Percentiles rank a stretch among this genome's conserved stretches.
These are phyloP conservation scores for Boletus subluridellus DNA, from an alignment of 1,284 basidiomycete genomes.

Conservation along the genomic window DNA sequence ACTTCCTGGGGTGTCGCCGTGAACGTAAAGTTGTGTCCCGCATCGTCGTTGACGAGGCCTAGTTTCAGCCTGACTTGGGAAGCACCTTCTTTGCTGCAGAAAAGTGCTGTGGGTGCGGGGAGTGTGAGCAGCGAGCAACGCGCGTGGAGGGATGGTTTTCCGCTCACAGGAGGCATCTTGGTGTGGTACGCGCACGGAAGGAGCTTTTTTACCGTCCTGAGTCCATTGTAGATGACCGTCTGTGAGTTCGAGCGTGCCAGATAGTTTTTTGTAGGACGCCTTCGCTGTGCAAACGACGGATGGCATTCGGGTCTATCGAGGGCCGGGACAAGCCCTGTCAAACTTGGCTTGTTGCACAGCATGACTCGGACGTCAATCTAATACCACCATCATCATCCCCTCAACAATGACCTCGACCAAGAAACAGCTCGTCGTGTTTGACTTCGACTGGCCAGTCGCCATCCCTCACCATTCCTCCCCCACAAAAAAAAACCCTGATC, in stretches of 20 bases:
- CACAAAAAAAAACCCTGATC: not conserved
- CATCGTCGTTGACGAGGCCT: constrained; percentile 59
- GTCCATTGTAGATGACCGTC: constrained; percentile 69
- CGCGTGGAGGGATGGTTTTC: constrained; percentile 4
- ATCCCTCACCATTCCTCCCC: not conserved
- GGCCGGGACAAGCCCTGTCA: not conserved
- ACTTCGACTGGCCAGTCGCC: constrained; percentile 88
- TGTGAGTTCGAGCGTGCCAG: constrained; percentile 68
- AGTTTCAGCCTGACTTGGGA: constrained; percentile 74
- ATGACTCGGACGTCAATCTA: not conserved
- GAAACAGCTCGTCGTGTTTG: constrained; percentile 87
- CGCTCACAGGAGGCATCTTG: constrained; percentile 61
- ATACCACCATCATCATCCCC: not conserved
- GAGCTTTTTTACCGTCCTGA: constrained; percentile 58
- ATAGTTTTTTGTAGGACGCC: constrained; percentile 75
- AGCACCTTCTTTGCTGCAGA: constrained; percentile 78
- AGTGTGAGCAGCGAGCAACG: not conserved
- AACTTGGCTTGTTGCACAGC: constrained; percentile 2
- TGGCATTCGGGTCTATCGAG: constrained; percentile 37
- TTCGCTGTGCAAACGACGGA: constrained; percentile 61
- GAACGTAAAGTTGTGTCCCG: constrained; percentile 78
- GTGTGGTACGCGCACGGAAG: constrained; percentile 59
- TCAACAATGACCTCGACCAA: constrained; percentile 39
- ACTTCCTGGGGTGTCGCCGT: constrained; percentile 53
- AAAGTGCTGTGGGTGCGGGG: constrained; percentile 52